Percentiles rank a stretch among this genome's conserved stretches.
Conservation (phyloP, 1,284 basidiomycete species). For the Rhodotorula mucilaginosa region DNA sequence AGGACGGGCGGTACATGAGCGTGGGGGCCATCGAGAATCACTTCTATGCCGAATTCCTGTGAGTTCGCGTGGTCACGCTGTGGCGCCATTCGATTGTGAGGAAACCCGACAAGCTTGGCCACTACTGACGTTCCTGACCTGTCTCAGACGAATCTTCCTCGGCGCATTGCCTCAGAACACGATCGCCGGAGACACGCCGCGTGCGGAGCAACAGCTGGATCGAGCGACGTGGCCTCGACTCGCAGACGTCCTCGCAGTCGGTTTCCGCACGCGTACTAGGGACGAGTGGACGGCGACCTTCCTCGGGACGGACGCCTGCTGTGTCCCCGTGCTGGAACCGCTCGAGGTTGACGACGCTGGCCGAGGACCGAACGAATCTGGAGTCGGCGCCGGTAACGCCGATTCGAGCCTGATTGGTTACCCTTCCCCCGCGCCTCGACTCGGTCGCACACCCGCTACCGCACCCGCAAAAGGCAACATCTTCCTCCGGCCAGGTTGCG, state of each 20-base stretch:
- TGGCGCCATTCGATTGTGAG: not conserved
- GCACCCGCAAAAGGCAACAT: slow-evolving; percentile 25
- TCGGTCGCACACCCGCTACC: slow-evolving; percentile 45
- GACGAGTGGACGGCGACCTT: slow-evolving; percentile 70
- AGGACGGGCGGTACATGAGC: slow-evolving; percentile 70
- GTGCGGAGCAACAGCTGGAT: slow-evolving; percentile 47
- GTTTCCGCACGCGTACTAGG: slow-evolving; percentile 62
- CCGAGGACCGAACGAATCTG: slow-evolving; percentile 30
- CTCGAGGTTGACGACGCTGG: slow-evolving; percentile 44
- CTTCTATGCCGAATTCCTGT: slow-evolving; percentile 63
- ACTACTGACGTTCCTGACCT: not conserved
- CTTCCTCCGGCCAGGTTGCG: slow-evolving; percentile 45
- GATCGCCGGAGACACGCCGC: slow-evolving; percentile 38
- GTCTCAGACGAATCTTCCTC: slow-evolving; percentile 1
- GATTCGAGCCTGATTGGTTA: slow-evolving; percentile 39
- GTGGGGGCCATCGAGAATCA: slow-evolving; percentile 71
- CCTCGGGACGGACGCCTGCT: slow-evolving; percentile 71
- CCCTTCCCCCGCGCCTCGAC: slow-evolving; percentile 45
- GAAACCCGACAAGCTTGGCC: not conserved
- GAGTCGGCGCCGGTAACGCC: slow-evolving; percentile 15
- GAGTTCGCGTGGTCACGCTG: slow-evolving; percentile 45
- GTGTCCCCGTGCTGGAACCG: slow-evolving; percentile 62
- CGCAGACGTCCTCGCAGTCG: slow-evolving; percentile 60
- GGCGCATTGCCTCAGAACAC: slow-evolving; percentile 33
- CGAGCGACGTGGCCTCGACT: slow-evolving; percentile 62